Percentiles rank a stretch among this genome's conserved stretches.
phyloP scores from a whole-genome alignment of 139 green algal species.

The Chlorella sp. region DNA sequence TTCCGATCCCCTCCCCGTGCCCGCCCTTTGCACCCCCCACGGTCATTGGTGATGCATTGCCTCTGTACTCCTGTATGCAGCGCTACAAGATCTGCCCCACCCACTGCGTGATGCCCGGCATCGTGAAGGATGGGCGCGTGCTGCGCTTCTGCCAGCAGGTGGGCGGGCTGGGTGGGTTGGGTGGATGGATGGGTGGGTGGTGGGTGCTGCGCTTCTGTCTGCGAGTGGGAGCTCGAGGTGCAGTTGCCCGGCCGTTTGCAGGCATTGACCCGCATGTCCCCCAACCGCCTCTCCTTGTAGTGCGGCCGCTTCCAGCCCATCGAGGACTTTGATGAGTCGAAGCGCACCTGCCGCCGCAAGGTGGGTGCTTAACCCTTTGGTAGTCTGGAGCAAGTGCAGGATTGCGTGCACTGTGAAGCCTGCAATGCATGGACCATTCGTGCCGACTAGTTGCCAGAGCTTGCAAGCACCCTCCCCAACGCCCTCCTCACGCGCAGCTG shows the following conservation, averaged over 20 bases:
- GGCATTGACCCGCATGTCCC: no score
- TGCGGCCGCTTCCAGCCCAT: conserved; percentile 21
- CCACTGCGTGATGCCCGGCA: conserved; percentile 24
- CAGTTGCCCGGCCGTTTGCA: no score
- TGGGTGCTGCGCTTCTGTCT: no score
- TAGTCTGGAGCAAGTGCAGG: background rate
- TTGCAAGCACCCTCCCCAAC: no score
- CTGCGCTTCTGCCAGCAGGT: conserved; percentile 25
- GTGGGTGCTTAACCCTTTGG: background rate
- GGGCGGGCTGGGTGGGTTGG: background rate
- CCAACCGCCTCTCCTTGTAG: background rate
- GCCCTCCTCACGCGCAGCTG: conserved; percentile 2
- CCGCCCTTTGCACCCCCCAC: no score
- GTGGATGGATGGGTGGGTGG: no score
- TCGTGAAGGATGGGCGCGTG: background rate
- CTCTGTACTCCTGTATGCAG: no score
- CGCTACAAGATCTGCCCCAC: conserved; percentile 25
- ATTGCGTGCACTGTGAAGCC: no score
- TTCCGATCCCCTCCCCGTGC: no score
- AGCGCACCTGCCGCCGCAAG: conserved; percentile 26
- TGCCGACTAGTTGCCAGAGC: background rate
- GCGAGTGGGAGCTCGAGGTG: no score
- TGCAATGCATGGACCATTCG: no score
- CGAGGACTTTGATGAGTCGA: background rate
- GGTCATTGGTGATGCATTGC: no score